Conservation (phyloP, 1,284 basidiomycete genomes). For the Puccinia polysora region DNA sequence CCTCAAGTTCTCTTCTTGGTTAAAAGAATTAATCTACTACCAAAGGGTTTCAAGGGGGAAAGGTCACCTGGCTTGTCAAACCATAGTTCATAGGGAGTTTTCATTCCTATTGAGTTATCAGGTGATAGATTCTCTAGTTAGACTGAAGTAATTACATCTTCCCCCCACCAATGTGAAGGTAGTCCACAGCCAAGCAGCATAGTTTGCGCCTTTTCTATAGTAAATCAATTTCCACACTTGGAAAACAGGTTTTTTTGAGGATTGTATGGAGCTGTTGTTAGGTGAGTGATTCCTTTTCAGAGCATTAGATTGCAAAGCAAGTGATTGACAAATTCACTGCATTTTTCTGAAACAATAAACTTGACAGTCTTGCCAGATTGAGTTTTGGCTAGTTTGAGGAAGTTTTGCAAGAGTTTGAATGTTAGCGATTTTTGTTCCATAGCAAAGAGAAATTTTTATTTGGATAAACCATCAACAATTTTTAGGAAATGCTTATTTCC, state of each 20-base stretch:
- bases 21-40: too few relatives aligned
- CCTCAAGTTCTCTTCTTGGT: too few relatives aligned
- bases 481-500: neutral
- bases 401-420: neutral
- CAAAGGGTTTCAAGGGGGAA: too few relatives aligned
- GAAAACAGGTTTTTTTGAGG: slow-evolving; percentile 13
- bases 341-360: too few relatives aligned
- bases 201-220: neutral
- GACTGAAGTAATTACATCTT: slow-evolving; percentile 4
- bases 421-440: neutral
- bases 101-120: too few relatives aligned
- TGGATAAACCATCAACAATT: neutral
- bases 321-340: neutral
- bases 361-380: too few relatives aligned
- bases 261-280: neutral
- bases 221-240: neutral
- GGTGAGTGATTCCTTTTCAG: neutral
- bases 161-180: neutral
- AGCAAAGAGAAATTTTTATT: neutral
- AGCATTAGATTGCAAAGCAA: neutral
- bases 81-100: too few relatives aligned
- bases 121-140: too few relatives aligned
- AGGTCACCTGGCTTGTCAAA: too few relatives aligned
- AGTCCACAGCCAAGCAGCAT: neutral
- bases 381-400: neutral